phyloP scores from a whole-genome alignment of 2,329 filamentous ascomycete genomes.

The Talaromyces rugulosus region DNA sequence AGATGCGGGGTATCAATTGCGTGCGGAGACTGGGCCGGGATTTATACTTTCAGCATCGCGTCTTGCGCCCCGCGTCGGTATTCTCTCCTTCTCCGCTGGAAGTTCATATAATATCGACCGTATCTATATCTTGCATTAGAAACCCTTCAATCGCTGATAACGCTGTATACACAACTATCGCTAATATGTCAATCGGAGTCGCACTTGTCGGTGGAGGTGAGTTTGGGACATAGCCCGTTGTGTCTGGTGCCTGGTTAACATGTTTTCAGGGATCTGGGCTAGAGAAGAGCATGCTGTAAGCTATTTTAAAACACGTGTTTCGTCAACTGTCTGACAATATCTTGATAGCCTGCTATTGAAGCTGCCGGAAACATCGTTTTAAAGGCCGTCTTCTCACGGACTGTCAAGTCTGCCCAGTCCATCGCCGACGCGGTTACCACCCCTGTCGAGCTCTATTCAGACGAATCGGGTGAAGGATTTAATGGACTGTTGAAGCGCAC shows the following conservation, averaged over 20 bases:
- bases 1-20: too few species aligned
- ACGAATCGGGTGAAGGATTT: constrained; percentile 47
- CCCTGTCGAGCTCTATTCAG: constrained; percentile 51
- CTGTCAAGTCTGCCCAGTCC: constrained; percentile 49
- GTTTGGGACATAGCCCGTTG: neutral
- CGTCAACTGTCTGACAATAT: constrained; percentile 1
- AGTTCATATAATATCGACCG: neutral
- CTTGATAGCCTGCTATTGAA: constrained; percentile 47
- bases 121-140: neutral
- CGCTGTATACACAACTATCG: neutral
- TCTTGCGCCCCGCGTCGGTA: too few species aligned
- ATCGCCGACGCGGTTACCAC: constrained; percentile 29
- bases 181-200: constrained; percentile 7
- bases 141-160: neutral
- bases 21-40: neutral
- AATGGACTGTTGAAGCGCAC: constrained; percentile 44
- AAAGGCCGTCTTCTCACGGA: constrained; percentile 58
- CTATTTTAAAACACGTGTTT: too few species aligned
- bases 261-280: constrained; percentile 45
- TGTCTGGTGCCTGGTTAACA: neutral
- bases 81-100: neutral
- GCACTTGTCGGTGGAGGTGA: constrained; percentile 22
- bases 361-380: constrained; percentile 42
- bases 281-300: constrained; percentile 52
- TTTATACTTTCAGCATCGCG: neutral